Evolutionary conservation across 2,329 filamentous ascomycete genomes (phyloP).

Genomic region (Paecilomyces fulvus): DNA sequence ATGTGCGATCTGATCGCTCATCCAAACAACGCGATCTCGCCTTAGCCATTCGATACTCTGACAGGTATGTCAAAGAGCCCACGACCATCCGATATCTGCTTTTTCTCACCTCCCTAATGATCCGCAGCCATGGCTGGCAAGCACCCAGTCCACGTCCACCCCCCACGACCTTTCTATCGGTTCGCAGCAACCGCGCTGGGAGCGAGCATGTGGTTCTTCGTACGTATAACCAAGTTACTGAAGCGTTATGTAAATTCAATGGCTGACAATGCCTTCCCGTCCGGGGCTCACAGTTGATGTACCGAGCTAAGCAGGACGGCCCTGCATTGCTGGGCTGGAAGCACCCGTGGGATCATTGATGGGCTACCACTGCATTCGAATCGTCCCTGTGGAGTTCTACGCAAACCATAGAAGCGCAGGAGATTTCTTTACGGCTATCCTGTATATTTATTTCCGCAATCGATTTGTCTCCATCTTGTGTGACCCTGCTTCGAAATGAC

Average conservation of each 20-base stretch:
- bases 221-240: constrained; percentile 41
- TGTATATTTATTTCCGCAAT: constrained; percentile 3
- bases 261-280: constrained; percentile 11
- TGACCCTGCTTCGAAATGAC: background rate
- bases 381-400: background rate
- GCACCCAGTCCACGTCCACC: constrained; percentile 46
- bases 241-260: background rate
- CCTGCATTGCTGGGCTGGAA: constrained; percentile 83
- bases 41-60: background rate
- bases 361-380: constrained; percentile 9
- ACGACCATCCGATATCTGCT: background rate
- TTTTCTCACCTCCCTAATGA: background rate
- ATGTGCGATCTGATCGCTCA: background rate
- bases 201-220: constrained; percentile 99
- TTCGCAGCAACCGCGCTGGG: constrained; percentile 79
- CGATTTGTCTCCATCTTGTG: background rate
- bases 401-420: background rate
- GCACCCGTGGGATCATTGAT: constrained; percentile 91
- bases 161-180: constrained; percentile 64
- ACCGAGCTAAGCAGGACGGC: constrained; percentile 94
- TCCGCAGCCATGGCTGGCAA: constrained; percentile 30
- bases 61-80: background rate
- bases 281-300: constrained; percentile 64
- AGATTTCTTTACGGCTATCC: background rate
- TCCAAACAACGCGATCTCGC: background rate